phyloP scores from a whole-genome alignment of 805 yeast genomes.

The Ogataea henricii region DNA sequence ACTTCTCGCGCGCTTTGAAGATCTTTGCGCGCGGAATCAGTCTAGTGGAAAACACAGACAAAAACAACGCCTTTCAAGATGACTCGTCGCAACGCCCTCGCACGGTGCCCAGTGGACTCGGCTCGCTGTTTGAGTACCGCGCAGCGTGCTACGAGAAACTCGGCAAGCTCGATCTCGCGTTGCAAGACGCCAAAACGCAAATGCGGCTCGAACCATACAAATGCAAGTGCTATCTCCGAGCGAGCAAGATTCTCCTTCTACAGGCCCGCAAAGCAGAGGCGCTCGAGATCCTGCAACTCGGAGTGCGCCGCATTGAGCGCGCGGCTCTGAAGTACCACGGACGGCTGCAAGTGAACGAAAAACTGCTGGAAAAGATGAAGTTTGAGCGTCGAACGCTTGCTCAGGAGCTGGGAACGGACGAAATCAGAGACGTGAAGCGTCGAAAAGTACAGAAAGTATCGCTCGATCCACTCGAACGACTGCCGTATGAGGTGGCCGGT shows the following conservation, averaged over 20 bases:
- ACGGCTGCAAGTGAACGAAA: slow-evolving; percentile 35
- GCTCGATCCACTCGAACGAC: slow-evolving; percentile 24
- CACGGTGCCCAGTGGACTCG: slow-evolving; percentile 10
- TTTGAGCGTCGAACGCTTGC: slow-evolving; percentile 11
- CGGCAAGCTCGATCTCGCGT: slow-evolving; percentile 34
- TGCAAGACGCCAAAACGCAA: slow-evolving; percentile 40
- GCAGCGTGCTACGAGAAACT: slow-evolving; percentile 53
- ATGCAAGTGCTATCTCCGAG: slow-evolving; percentile 52
- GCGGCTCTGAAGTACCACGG: slow-evolving; percentile 31
- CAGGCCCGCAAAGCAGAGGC: slow-evolving; percentile 38
- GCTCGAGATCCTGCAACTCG: slow-evolving; percentile 38
- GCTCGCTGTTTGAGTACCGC: slow-evolving; percentile 41
- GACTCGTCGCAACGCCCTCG: too few relatives aligned
- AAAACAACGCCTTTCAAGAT: background rate
- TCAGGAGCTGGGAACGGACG: background rate
- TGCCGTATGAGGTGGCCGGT: slow-evolving; percentile 31
- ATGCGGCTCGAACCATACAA: slow-evolving; percentile 43
- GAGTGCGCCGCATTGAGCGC: slow-evolving; percentile 39
- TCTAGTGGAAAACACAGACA: slow-evolving; percentile 14
- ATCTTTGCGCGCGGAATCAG: slow-evolving; percentile 23
- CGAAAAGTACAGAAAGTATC: slow-evolving; percentile 2
- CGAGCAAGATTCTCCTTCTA: slow-evolving; percentile 38
- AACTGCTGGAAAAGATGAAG: slow-evolving; percentile 34
- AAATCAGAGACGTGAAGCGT: background rate
- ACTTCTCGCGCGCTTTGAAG: slow-evolving; percentile 25